These are phyloP conservation scores for Chaetomium olivaceum DNA, from an alignment of 2,329 filamentous ascomycete species.

Conservation along the genomic window DNA sequence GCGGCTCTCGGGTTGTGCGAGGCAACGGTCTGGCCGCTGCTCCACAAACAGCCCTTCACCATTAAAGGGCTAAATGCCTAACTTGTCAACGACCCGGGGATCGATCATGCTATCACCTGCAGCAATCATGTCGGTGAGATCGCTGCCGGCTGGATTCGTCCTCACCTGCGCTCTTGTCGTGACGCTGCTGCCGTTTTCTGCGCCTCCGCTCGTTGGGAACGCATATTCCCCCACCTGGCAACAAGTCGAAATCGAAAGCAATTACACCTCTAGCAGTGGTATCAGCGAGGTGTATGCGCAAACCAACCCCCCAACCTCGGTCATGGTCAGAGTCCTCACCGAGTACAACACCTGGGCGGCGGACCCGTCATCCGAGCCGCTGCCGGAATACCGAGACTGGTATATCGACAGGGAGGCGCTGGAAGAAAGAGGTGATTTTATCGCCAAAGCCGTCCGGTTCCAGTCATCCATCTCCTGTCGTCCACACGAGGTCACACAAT, in stretches of 20 bases:
- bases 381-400: constrained; percentile 30
- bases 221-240: constrained; percentile 23
- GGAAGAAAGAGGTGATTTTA: constrained; percentile 25
- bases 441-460: constrained; percentile 27
- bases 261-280: constrained; percentile 27
- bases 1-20: constrained; percentile 26
- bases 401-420: constrained; percentile 30
- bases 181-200: constrained; percentile 26
- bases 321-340: constrained; percentile 25
- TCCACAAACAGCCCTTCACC: constrained; percentile 28
- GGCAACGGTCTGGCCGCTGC: constrained; percentile 29
- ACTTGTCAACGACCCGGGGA: constrained; percentile 27
- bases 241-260: constrained; percentile 23
- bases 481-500: constrained; percentile 23
- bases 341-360: constrained; percentile 31
- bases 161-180: constrained; percentile 21
- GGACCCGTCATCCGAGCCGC: constrained; percentile 27
- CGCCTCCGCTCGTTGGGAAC: constrained; percentile 26
- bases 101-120: constrained; percentile 26
- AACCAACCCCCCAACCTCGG: constrained; percentile 28
- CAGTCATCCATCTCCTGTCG: constrained; percentile 27
- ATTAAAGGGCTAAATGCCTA: constrained; percentile 29
- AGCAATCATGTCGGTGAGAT: constrained; percentile 23
- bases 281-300: constrained; percentile 28
- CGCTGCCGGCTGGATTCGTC: constrained; percentile 22